Base-by-base conservation (phyloP, 306 rosid species). In the Cicer chorassanicum region DNA sequence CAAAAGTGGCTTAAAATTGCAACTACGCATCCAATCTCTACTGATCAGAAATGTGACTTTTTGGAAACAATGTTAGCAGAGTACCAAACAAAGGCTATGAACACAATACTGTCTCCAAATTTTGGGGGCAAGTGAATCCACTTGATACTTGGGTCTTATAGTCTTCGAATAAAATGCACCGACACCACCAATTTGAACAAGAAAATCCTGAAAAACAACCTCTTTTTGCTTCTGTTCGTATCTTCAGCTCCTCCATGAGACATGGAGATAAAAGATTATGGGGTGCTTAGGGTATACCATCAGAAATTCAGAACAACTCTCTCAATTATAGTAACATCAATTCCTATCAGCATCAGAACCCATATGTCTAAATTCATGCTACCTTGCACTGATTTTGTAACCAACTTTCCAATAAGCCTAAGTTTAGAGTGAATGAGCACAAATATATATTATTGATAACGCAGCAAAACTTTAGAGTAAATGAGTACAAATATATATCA, bases 1-100 rank as follows among this genome's bases (percentile, higher is more conserved):
- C 68, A 59, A 43, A 55, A 55, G 60, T 43, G 49, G 59, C 80
- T 40, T 55, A 19, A 55, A 54, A 21, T 8, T 72, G 76, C 21
- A 56, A 41, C 53, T 18, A 18, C 7, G 29, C 53, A 66, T 54
- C 67, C 19, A 54, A 53, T 42, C 29, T 29, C 38, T 42, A 54
- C 54, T 18, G 10, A 62, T 49, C 51, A 10, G 2, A 66, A 66
- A 76, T 21, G 59, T 29, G 16, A 65, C 55, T 53, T 44, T 57
- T 21, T 65, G 19, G 24, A 51, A 75, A 41, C 54, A 51, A 41
- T 65, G 56, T 55, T 71, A 16, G 55, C 42, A 8, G 56, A 72
- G 67, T 49, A 19, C 56, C 43, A 42, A 56, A 51, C 38, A 5
- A 18, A 53, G 54, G 73, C 66, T 48, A 68, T 53, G 16, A 18